Conservation (phyloP, 1,284 basidiomycete species). For the Ceratobasidium papillatum region DNA sequence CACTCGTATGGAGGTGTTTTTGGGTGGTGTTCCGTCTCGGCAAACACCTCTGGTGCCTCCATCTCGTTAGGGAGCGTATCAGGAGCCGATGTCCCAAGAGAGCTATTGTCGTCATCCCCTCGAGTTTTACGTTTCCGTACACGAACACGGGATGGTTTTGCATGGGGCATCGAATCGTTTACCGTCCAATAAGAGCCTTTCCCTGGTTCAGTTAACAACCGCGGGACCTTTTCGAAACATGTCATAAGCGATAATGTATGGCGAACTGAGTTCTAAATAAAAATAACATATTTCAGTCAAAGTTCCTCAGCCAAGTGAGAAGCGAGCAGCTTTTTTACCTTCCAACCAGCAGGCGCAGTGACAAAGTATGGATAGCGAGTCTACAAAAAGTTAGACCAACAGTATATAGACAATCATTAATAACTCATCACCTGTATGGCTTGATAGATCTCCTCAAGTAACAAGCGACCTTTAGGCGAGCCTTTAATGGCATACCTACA, state of each 20-base stretch:
- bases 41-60: background rate
- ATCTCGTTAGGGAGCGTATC: background rate
- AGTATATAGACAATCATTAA: background rate
- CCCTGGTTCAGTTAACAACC: constrained; percentile 85
- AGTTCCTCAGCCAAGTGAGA: background rate
- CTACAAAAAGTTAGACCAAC: background rate
- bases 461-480: constrained; percentile 79
- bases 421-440: constrained; percentile 62
- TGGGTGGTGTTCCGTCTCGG: background rate
- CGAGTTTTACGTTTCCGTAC: constrained; percentile 35
- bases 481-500: constrained; percentile 84
- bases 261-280: constrained; percentile 84
- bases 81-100: constrained; percentile 1
- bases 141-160: constrained; percentile 34
- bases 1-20: background rate
- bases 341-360: constrained; percentile 83
- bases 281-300: background rate
- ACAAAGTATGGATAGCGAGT: constrained; percentile 77
- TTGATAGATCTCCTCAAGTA: constrained; percentile 86
- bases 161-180: constrained; percentile 60
- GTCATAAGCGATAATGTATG: constrained; percentile 94
- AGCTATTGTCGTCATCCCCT: background rate
- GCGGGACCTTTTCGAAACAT: constrained; percentile 90
- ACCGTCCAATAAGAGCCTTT: constrained; percentile 90
- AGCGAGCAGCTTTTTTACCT: constrained; percentile 61